Base-by-base conservation (phyloP, 1,139 yeast genomes). In the Candida pseudoviswanathii region DNA sequence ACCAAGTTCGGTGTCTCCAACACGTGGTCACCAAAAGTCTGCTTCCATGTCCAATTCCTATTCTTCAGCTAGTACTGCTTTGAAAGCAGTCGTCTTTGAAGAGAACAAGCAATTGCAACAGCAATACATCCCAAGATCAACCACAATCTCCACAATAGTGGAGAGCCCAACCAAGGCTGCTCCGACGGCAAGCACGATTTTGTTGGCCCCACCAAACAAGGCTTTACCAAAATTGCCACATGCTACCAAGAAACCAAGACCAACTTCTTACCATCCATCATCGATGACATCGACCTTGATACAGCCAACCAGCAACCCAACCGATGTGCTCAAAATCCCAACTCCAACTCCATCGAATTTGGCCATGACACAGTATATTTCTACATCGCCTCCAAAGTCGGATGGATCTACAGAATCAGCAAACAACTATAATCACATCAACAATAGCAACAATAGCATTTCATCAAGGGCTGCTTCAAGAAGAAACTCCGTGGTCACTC, bases 251-350 rank as follows among this genome's bases (percentile, higher is more conserved):
- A 85, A 80, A 60, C 91, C 89, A 48, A 79, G 95, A 64, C 94
- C 95, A 43, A 86, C 92, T 0, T 86, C 92, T 6, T 87, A 85
- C 61, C 92, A 87, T 61, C 94, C 95, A 9, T 70, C 75, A 27
- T 73, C 78, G n/a, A 67, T 73, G 69, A 59, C 75, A 7, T 70
- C 76, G 4, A 62, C 73, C n/a, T 60, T 70, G 39, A 60, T 67
- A 51, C 56, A 60, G 4, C 54, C 49, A 9, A 50, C 58, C 32
- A 58, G 53, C 43, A 62, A 60, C 49, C 50, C 66, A 9, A 61
- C 70, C 5, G 76, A 71, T 32, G 68, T 65, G 48, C 63, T 70
- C 48, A 70, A 68, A 53, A 64, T 67, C 29, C 73, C 75, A 7
- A 62, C 71, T 4, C 73, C 75, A 7, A 61, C 71, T 5, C 72